Evolutionary conservation across 2,329 filamentous ascomycete species (phyloP), one percentile per base, ranked within the genome.

Genomic region (Thielaviopsis populi): DNA sequence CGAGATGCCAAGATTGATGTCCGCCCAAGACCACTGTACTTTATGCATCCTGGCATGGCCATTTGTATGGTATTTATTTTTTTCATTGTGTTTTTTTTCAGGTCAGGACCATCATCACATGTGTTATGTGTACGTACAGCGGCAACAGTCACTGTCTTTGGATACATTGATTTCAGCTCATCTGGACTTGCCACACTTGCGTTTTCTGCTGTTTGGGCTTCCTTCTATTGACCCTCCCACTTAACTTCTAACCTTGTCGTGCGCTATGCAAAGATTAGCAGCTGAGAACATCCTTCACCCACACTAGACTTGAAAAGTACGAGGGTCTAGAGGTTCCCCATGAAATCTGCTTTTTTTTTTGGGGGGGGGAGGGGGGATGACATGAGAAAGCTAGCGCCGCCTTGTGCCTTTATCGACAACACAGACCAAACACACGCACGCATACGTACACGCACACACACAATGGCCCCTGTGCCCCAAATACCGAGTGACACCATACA

Each of bases 81-180:
- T 58, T 24, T n/a, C n/a, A n/a, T 17, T 30, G 5, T 17, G 33
- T 54, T 33, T 10, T 11, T 33, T 33, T 33, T 37, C 27, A 56
- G 30, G 5, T n/a, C 30, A 37, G 53, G 15, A 5, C 30, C 19
- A 56, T 37, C 19, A 56, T 37, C 30, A 13, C 13, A 10, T 56
- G 17, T 54, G 22, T 3, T 54, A 13, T 30, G 13, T 54, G 50
- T 2, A n/a, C n/a, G n/a, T n/a, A n/a, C n/a, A n/a, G n/a, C n/a
- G n/a, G 22, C 22, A 50, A 27, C 24, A 8, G 8, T 37, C 33
- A 37, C 33, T 37, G 33, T 46, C 42, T 37, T 65, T 66, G 75
- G 71, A 59, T 10, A 42, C 30, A 56, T 37, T 2, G 37, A 33
- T 37, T 56, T 56, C 27, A 56, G 53, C 53, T 56, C 53, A 33